These are phyloP conservation scores for Chenopodium suecicum DNA, from an alignment of 148 eudicot genomes.

Conservation along the genomic window DNA sequence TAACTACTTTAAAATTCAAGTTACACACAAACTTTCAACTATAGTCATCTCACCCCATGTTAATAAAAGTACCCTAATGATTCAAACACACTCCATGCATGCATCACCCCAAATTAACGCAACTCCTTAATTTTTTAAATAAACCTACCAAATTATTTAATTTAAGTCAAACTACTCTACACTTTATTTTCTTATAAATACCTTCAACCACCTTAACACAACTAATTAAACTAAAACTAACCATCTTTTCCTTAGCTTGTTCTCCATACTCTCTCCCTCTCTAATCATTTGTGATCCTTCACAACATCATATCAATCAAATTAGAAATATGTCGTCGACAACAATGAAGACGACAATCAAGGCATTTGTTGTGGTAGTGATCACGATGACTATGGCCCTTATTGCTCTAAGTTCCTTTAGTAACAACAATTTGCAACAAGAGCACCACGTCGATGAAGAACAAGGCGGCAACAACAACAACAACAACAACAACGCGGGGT, in stretches of 20 bases:
- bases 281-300: not conserved
- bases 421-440: not conserved
- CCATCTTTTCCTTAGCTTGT: no score
- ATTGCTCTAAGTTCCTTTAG: slow-evolving; percentile 18
- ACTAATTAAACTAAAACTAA: no score
- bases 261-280: no score
- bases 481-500: not conserved
- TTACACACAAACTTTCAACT: not conserved
- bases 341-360: not conserved
- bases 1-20: not conserved
- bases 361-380: slow-evolving; percentile 30
- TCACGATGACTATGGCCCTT: slow-evolving; percentile 28
- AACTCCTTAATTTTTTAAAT: not conserved
- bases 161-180: not conserved
- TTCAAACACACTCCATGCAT: not conserved
- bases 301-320: not conserved
- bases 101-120: not conserved
- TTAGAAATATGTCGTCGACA: not conserved
- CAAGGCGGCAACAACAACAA: not conserved
- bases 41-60: not conserved
- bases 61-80: not conserved
- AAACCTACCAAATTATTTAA: not conserved
- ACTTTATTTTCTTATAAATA: no score
- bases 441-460: not conserved
- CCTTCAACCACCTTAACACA: not conserved